Evolutionary conservation across 768 basidiomycete genomes (phyloP).

Genomic region (Boletus subparvulus): DNA sequence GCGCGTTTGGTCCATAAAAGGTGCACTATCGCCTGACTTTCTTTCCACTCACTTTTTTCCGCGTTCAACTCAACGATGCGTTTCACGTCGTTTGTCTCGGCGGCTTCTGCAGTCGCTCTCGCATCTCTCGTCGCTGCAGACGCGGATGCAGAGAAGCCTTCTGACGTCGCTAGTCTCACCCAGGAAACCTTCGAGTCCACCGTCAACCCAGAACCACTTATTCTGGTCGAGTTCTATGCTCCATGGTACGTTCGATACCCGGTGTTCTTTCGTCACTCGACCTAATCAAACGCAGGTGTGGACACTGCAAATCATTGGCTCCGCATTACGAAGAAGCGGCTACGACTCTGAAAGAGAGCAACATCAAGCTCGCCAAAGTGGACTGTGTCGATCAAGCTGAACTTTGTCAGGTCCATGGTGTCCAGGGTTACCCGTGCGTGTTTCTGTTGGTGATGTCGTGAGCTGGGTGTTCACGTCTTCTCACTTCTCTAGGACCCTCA

Average conservation of each 20-base stretch:
- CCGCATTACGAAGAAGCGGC: constrained; percentile 95
- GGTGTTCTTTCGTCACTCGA: not conserved
- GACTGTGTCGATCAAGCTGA: constrained; percentile 95
- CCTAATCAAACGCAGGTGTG: constrained; percentile 59
- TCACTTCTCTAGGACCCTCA: constrained; percentile 56
- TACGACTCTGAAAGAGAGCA: constrained; percentile 84
- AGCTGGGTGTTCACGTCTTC: not conserved
- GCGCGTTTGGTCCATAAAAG: constrained; percentile 27
- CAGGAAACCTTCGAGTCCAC: constrained; percentile 63
- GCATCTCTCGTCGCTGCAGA: constrained; percentile 55
- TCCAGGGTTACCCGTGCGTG: constrained; percentile 92
- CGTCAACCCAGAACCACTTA: constrained; percentile 65
- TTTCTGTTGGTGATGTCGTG: not conserved
- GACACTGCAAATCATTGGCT: constrained; percentile 93
- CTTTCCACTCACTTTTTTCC: constrained; percentile 11
- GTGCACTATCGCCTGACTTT: not conserved
- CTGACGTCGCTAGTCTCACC: constrained; percentile 83
- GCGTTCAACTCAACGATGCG: constrained; percentile 54
- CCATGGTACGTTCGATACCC: constrained; percentile 57
- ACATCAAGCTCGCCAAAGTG: constrained; percentile 92
- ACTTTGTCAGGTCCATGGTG: constrained; percentile 82
- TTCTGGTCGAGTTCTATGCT: constrained; percentile 95
- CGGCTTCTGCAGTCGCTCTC: constrained; percentile 54
- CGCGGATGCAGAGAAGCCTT: constrained; percentile 37
- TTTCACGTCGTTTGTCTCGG: constrained; percentile 48